Evolutionary conservation across 768 basidiomycete genomes (phyloP).

Genomic region (Termitomyces sp.): DNA sequence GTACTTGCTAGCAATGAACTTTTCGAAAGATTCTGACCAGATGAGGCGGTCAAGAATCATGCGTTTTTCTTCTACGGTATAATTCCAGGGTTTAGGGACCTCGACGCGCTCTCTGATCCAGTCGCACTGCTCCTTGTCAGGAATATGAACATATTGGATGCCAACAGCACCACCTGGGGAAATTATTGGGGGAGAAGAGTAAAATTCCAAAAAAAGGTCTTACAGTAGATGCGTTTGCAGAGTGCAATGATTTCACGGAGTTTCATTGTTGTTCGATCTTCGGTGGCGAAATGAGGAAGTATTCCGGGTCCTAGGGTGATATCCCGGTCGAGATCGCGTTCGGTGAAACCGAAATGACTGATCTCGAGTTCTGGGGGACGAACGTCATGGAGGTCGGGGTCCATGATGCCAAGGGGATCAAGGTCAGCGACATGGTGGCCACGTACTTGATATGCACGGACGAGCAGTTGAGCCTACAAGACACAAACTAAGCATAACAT

Average conservation of each 20-base stretch:
- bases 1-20: constrained; percentile 97
- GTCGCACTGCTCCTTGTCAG: constrained; percentile 97
- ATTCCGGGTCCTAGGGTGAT: constrained; percentile 95
- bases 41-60: constrained; percentile 99
- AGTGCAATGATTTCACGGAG: constrained; percentile 88
- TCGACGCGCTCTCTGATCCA: constrained; percentile 98
- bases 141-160: constrained; percentile 92
- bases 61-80: constrained; percentile 96
- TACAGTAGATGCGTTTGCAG: constrained; percentile 92
- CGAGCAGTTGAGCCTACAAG: constrained; percentile 90
- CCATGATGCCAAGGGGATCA: constrained; percentile 91
- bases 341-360: constrained; percentile 92
- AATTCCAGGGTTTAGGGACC: constrained; percentile 95
- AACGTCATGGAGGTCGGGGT: constrained; percentile 76
- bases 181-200: constrained; percentile 3
- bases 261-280: constrained; percentile 82
- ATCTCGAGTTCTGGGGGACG: constrained; percentile 89
- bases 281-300: constrained; percentile 88
- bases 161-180: constrained; percentile 76
- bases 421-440: constrained; percentile 96
- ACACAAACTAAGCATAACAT: not conserved
- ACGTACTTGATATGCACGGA: constrained; percentile 98
- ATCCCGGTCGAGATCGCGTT: constrained; percentile 90
- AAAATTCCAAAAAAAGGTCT: not conserved
- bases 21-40: constrained; percentile 99